Base-by-base conservation (phyloP, 2,329 filamentous ascomycete species). In the Ceratocystis harringtonii region DNA sequence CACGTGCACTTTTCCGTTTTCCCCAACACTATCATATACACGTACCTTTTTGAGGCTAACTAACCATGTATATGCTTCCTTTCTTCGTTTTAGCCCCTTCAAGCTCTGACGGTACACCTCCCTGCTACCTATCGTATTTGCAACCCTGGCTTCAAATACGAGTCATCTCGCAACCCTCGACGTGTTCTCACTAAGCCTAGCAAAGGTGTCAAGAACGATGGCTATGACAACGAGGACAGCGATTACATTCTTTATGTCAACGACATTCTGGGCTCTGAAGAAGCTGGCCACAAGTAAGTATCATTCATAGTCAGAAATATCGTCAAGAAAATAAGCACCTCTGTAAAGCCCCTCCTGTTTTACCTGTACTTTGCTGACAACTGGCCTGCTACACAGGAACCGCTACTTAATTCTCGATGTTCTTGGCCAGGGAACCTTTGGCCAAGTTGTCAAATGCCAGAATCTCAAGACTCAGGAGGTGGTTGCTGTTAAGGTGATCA, bases 171-270 rank as follows among this genome's bases (percentile, higher is more conserved):
- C 70, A 99, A 99, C 73, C 94, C 94, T 48, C 88, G 94, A 68
- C 84, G 94, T 74, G 94, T 99, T 62, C 81, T 99, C 70, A 99
- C 94, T 17, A 99, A 99, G 76, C 94, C 94, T 6, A 97, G 94
- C 82, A 99, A 99, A 77, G 94, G 94, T 15, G 84, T 89, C 68
- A 99, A 99, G 81, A 99, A 99, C 72, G 94, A 99, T 77, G 94
- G 94, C 3, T 99, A 94, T 72, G 94, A 99, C 73, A 99, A 99
- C 70, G 94, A 99, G 74, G 94, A 99, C 71, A 97, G 94, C 75
- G 94, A 99, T 73, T 99, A 99, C 74, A 99, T 99, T 72, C 84
- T 99, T 70, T 99, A 97, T 71, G 94, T 99, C 71, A 99, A 99
- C 75, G 94, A 99, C 74, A 99, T 99, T 69, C 79, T 99, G 65